These are phyloP conservation scores for Microsporum ferrugineum DNA, from an alignment of 2,329 filamentous ascomycete species.

Conservation along the genomic window DNA sequence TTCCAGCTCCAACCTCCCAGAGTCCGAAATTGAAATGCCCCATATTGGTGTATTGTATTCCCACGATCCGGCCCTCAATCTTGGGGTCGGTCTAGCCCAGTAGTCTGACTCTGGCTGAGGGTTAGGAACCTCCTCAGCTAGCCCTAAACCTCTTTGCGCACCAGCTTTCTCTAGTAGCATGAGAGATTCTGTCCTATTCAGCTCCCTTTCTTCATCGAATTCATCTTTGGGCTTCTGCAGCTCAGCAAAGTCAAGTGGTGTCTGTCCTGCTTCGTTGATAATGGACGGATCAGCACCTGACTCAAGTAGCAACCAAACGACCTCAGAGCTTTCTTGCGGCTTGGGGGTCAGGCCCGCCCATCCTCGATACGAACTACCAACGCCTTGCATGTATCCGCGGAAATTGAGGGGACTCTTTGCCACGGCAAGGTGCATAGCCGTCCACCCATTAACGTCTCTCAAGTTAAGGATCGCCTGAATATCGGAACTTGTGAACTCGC, in stretches of 20 bases:
- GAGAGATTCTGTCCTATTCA: neutral
- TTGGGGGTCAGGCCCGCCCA: neutral
- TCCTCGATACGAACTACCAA: too few species aligned
- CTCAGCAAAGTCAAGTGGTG: neutral
- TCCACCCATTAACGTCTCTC: neutral
- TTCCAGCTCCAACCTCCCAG: too few species aligned
- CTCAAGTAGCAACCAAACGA: neutral
- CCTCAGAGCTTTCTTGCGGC: neutral
- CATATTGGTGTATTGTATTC: too few species aligned
- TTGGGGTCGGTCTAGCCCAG: too few species aligned
- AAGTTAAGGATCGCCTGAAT: neutral
- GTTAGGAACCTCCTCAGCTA: too few species aligned
- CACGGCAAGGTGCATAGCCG: neutral
- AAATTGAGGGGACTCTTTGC: neutral
- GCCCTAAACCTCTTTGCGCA: neutral
- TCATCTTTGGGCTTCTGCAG: neutral
- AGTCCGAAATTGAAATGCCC: too few species aligned
- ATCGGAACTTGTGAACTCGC: neutral
- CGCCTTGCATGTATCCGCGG: neutral
- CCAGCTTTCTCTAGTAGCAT: neutral
- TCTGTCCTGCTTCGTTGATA: neutral
- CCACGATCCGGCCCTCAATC: too few species aligned
- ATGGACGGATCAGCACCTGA: slow-evolving; percentile 1
- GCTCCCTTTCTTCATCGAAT: neutral
- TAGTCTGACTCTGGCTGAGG: too few species aligned